Evolutionary conservation across 768 basidiomycete genomes (phyloP), one percentile per base, ranked within the genome.

Genomic region (Agrocybe pediades): DNA sequence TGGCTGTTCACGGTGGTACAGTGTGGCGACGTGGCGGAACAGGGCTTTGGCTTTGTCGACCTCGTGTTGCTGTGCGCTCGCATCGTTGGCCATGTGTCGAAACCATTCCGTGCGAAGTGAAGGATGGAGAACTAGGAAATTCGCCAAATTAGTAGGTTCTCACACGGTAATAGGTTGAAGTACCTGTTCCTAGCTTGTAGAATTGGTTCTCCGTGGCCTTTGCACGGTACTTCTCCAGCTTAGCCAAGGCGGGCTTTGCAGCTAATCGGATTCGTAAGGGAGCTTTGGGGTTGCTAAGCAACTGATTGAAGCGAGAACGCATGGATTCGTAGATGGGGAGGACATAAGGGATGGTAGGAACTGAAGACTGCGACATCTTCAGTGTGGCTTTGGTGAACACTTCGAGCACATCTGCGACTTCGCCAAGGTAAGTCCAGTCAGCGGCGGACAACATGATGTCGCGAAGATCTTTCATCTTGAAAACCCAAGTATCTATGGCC

Each of bases 401-500:
- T 53, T 67, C 51, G 19, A 69, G 57, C 40, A 64, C 17, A 20
- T 60, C 41, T n/a, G 27, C 53, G 0, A 68, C 41, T 40, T 62
- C 42, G 26, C 44, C 42, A 7, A 68, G 51, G n/a, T 49, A 20
- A n/a, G 52, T 40, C 67, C 65, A 70, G 3, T 70, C 62, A 16
- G 30, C 27, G 23, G 20, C 39, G 2, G 42, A 54, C 2, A 71
- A 49, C n/a, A 49, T 26, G 7, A 70, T 33, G 6, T 25, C 20
- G 24, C 53, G 40, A 2, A 65, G 40, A 24, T 57, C 59, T 2
- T 45, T 46, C 6, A 46, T 54, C 17, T 65, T 49, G 36, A 65
- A 54, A 9, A 68, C 65, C 70, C 72, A 74, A 25, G 30, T 50
- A 30, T 72, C 59, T 43, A 73, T 68, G 1, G 68, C 69, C 73